phyloP scores from a whole-genome alignment of 2,329 filamentous ascomycete genomes.

The Arthroderma uncinatum region DNA sequence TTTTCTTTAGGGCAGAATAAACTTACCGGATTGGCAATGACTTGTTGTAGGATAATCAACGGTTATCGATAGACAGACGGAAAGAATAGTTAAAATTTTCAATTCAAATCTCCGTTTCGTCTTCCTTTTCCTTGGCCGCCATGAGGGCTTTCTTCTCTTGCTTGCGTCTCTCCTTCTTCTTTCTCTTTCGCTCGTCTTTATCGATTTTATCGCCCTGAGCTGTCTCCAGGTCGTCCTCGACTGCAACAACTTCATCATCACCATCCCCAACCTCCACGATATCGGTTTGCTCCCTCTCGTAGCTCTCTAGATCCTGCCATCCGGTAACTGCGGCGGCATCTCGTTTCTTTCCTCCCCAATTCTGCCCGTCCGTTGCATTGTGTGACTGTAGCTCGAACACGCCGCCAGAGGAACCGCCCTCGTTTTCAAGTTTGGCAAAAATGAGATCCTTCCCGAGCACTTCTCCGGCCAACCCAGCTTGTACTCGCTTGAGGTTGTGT shows the following conservation, averaged over 20 bases:
- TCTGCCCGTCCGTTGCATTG: conserved; percentile 13
- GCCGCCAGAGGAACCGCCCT: conserved; percentile 1
- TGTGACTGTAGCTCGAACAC: conserved; percentile 8
- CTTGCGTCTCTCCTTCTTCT: conserved; percentile 44
- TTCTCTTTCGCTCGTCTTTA: conserved; percentile 44
- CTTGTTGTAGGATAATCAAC: conserved; percentile 1
- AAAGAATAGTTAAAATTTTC: not conserved
- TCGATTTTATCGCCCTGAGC: conserved; percentile 31
- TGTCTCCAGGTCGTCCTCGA: conserved; percentile 31
- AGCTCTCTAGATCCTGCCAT: conserved; percentile 23
- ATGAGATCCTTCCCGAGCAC: conserved; percentile 33
- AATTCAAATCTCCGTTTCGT: conserved; percentile 1
- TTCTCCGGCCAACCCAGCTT: conserved; percentile 34
- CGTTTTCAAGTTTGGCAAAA: conserved; percentile 23
- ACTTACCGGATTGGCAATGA: conserved; percentile 1
- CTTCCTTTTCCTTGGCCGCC: conserved; percentile 14
- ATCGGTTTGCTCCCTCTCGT: conserved; percentile 27
- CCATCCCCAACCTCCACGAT: conserved; percentile 17
- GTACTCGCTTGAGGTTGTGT: conserved; percentile 37
- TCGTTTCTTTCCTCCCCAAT: conserved; percentile 25
- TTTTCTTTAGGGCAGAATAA: not conserved
- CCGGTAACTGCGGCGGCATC: conserved; percentile 5
- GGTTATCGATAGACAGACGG: not conserved
- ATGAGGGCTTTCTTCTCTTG: conserved; percentile 34
- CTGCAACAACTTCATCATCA: conserved; percentile 22